Percentiles rank a stretch among this genome's conserved stretches.
Evolutionary conservation across 192 early-diverging fungal genomes (phyloP).

Genomic region (Coemansia sp.): DNA sequence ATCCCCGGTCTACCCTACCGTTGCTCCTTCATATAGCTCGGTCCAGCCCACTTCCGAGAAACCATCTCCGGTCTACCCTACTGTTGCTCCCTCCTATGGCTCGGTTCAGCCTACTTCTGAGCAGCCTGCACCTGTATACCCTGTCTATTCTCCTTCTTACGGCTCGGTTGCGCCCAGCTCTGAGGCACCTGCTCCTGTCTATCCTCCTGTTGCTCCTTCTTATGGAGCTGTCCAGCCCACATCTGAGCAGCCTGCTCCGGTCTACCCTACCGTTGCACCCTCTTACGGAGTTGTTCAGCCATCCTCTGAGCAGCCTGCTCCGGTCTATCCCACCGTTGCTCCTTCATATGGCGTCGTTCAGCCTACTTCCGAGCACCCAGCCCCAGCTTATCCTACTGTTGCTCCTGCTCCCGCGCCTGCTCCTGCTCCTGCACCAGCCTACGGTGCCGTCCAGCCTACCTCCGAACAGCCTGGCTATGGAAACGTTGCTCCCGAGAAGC

Average conservation of each 20-base stretch:
- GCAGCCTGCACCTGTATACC: conserved; percentile 2
- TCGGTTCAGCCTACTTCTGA: conserved; percentile 6
- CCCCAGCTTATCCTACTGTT: conserved; percentile 2
- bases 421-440: not conserved
- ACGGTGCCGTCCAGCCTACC: not conserved
- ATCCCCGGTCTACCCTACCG: not conserved
- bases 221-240: too few species aligned
- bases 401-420: not conserved
- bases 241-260: not conserved
- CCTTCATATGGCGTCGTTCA: not conserved
- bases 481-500: conserved; percentile 9
- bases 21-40: conserved; percentile 1
- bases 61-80: not conserved
- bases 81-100: not conserved
- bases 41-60: not conserved
- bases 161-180: too few species aligned
- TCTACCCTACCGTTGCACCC: conserved; percentile 9
- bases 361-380: not conserved
- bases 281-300: not conserved
- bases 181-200: conserved; percentile 1
- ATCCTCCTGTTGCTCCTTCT: not conserved
- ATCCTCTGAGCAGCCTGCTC: not conserved
- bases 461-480: conserved; percentile 1
- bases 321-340: not conserved
- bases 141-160: not conserved